Conservation (phyloP, 2,329 filamentous ascomycete species). For the Cladobotryum mycophilum region DNA sequence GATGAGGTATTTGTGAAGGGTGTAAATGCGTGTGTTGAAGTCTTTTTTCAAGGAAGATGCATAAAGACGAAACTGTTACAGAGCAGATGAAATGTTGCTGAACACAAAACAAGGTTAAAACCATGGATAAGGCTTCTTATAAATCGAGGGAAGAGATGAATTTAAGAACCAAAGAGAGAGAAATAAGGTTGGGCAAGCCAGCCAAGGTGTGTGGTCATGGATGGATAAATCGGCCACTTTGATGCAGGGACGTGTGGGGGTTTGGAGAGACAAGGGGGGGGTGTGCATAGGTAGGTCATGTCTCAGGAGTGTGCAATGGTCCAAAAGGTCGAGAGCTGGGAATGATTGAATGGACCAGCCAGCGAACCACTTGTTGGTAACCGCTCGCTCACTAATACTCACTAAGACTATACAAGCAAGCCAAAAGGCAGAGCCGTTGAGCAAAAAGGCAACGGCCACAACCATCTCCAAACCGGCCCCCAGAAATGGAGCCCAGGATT, state of each 20-base stretch:
- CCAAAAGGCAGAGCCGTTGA: no score
- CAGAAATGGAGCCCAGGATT: no score
- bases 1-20: background rate
- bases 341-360: no score
- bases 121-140: conserved; percentile 6
- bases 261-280: background rate
- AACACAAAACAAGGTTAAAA: conserved; percentile 10
- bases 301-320: no score
- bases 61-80: no score
- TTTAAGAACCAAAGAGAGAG: conserved; percentile 9
- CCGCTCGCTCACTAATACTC: no score
- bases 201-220: conserved; percentile 11
- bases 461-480: no score
- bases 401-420: no score
- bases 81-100: background rate
- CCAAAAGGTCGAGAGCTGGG: no score
- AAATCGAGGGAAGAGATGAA: conserved; percentile 1
- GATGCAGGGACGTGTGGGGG: conserved; percentile 13
- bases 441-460: no score
- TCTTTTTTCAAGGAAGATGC: no score
- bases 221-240: conserved; percentile 14
- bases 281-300: background rate
- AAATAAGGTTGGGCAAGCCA: conserved; percentile 14
- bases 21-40: background rate
- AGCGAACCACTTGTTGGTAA: no score